These are phyloP conservation scores for Colletotrichum sp. DNA, from an alignment of 2,329 filamentous ascomycete genomes.

Conservation along the genomic window DNA sequence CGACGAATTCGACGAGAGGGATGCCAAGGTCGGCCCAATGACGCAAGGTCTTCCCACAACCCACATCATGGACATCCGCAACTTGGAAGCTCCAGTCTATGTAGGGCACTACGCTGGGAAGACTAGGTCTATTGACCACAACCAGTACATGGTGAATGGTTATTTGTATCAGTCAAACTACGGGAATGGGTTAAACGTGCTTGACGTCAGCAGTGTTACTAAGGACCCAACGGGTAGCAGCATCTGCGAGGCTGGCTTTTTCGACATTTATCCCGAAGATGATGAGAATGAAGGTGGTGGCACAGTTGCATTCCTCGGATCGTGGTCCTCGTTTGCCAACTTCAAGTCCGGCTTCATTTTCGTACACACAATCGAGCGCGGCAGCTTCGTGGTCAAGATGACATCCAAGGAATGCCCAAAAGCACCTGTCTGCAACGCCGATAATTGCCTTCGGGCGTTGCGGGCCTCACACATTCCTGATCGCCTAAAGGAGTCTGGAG, in stretches of 20 bases:
- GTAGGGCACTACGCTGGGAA: constrained; percentile 46
- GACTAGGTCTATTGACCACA: constrained; percentile 36
- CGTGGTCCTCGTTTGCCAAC: constrained; percentile 25
- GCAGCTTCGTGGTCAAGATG: constrained; percentile 26
- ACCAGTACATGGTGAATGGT: constrained; percentile 47
- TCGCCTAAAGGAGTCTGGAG: constrained; percentile 23
- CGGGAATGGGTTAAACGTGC: constrained; percentile 42
- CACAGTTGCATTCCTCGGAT: constrained; percentile 20
- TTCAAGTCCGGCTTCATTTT: constrained; percentile 27
- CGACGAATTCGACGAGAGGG: constrained; percentile 54
- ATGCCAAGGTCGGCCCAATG: constrained; percentile 41
- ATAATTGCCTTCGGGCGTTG: constrained; percentile 26
- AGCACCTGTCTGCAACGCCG: constrained; percentile 22
- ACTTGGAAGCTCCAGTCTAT: constrained; percentile 43
- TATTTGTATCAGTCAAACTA: constrained; percentile 52
- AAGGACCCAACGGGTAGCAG: constrained; percentile 38
- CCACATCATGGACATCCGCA: constrained; percentile 52
- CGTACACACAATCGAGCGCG: constrained; percentile 27
- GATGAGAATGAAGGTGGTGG: constrained; percentile 26
- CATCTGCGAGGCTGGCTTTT: constrained; percentile 49
- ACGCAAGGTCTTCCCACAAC: constrained; percentile 47
- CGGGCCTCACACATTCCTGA: constrained; percentile 20
- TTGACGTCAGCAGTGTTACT: constrained; percentile 34
- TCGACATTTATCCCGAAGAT: constrained; percentile 48
- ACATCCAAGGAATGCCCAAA: constrained; percentile 23